Evolutionary conservation across 1,284 basidiomycete species (phyloP).

Genomic region (Cryptococcus sp.): DNA sequence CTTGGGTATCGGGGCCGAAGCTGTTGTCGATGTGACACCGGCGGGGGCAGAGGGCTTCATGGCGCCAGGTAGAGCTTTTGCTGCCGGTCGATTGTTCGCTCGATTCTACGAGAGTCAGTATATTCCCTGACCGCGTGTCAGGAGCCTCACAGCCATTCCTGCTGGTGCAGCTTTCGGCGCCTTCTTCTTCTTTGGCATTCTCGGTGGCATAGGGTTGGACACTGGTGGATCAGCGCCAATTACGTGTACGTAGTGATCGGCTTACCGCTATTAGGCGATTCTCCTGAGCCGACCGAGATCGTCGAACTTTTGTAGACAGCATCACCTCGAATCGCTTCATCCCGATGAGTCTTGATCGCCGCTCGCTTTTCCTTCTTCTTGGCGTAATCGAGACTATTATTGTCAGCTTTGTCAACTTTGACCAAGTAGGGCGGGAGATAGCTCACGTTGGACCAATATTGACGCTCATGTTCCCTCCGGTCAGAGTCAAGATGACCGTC

Average conservation of each 20-base stretch:
- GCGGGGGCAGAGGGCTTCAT: slow-evolving; percentile 45
- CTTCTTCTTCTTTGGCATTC: slow-evolving; percentile 59
- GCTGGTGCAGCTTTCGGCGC: slow-evolving; percentile 38
- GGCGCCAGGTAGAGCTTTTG: slow-evolving; percentile 41
- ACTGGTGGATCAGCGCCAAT: slow-evolving; percentile 25
- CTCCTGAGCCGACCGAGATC: slow-evolving; percentile 82
- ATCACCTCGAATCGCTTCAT: slow-evolving; percentile 74
- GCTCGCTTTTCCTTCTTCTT: slow-evolving; percentile 98
- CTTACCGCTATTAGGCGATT: slow-evolving; percentile 65
- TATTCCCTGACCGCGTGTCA: background rate
- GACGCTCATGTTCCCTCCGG: slow-evolving; percentile 71
- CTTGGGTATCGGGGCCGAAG: slow-evolving; percentile 20
- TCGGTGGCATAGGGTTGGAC: slow-evolving; percentile 77
- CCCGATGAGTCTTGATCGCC: slow-evolving; percentile 81
- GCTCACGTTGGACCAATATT: slow-evolving; percentile 70
- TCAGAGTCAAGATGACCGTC: slow-evolving; percentile 74
- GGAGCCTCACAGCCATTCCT: slow-evolving; percentile 13
- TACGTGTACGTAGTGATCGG: background rate
- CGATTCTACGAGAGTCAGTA: slow-evolving; percentile 20
- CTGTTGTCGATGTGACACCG: slow-evolving; percentile 21
- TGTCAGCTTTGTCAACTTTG: too few relatives aligned
- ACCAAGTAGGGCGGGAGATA: too few relatives aligned
- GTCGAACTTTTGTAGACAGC: slow-evolving; percentile 92
- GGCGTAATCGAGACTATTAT: slow-evolving; percentile 68
- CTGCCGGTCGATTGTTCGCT: slow-evolving; percentile 37